phyloP scores from a whole-genome alignment of 148 eudicot species.

The Simmondsia chinensis region DNA sequence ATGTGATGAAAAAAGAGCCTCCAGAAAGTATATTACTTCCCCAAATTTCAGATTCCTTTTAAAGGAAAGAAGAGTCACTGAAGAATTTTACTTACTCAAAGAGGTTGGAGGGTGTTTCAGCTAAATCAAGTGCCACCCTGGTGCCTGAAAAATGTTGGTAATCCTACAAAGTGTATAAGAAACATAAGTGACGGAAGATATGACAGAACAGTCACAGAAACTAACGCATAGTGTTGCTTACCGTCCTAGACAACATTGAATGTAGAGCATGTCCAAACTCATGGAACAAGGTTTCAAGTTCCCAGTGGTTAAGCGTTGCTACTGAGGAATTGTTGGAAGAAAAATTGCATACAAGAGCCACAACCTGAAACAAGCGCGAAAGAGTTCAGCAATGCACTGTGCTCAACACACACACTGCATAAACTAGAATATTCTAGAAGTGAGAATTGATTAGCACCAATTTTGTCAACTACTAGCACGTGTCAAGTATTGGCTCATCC shows the following conservation, averaged over 20 bases:
- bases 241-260: conserved; percentile 92
- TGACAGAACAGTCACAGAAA: conserved; percentile 1
- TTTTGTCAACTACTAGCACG: too few relatives aligned
- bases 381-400: too few relatives aligned
- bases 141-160: conserved; percentile 98
- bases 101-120: conserved; percentile 94
- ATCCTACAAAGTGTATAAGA: conserved; percentile 38
- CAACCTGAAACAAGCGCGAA: conserved; percentile 39
- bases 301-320: conserved; percentile 75
- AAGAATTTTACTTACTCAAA: conserved; percentile 69
- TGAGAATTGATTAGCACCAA: too few relatives aligned
- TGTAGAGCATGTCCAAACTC: conserved; percentile 99
- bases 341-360: conserved; percentile 97
- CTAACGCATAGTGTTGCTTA: conserved; percentile 15
- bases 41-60: too few relatives aligned
- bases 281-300: conserved; percentile 92
- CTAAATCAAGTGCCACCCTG: conserved; percentile 86
- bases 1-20: too few relatives aligned
- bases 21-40: too few relatives aligned
- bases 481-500: too few relatives aligned
- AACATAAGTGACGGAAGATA: conserved; percentile 2
- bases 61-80: background rate
- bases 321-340: conserved; percentile 31
- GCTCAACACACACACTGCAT: too few relatives aligned
- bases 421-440: too few relatives aligned